phyloP scores from a whole-genome alignment of 2,329 filamentous ascomycete species.

The Fusarium pilosicola region DNA sequence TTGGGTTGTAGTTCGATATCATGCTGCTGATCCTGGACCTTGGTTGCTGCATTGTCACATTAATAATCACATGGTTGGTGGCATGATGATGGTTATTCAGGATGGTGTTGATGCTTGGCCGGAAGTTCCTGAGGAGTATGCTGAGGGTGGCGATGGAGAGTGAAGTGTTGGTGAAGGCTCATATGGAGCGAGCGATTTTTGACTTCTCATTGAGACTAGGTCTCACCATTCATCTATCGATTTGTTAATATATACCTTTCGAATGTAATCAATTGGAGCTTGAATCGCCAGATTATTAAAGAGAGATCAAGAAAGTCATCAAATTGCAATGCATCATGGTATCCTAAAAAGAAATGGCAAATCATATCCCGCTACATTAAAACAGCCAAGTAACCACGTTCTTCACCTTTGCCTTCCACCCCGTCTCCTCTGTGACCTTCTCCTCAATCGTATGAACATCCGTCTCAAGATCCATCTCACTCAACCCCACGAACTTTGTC shows the following conservation, averaged over 20 bases:
- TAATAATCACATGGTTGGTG: constrained; percentile 62
- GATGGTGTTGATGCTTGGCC: constrained; percentile 59
- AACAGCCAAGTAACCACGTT: constrained; percentile 49
- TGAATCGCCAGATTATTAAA: no score
- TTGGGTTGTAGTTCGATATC: constrained; percentile 64
- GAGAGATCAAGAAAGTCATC: neutral
- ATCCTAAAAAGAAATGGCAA: neutral
- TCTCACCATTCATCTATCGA: constrained; percentile 2
- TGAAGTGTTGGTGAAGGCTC: neutral
- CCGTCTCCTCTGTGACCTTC: constrained; percentile 40
- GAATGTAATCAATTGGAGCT: no score
- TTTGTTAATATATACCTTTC: neutral
- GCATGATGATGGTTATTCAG: constrained; percentile 64
- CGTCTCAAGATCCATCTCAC: constrained; percentile 71
- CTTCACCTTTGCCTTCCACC: constrained; percentile 59
- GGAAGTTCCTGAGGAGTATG: constrained; percentile 52
- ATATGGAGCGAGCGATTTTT: neutral
- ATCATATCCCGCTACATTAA: constrained; percentile 18
- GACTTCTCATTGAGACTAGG: constrained; percentile 8
- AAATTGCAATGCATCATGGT: neutral
- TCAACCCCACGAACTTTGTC: constrained; percentile 65
- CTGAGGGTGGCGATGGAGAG: constrained; percentile 21
- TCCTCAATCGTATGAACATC: constrained; percentile 65
- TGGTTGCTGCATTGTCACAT: constrained; percentile 69
- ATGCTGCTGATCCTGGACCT: constrained; percentile 62